Evolutionary conservation across 148 eudicot species (phyloP).

Genomic region (Chenopodium album): DNA sequence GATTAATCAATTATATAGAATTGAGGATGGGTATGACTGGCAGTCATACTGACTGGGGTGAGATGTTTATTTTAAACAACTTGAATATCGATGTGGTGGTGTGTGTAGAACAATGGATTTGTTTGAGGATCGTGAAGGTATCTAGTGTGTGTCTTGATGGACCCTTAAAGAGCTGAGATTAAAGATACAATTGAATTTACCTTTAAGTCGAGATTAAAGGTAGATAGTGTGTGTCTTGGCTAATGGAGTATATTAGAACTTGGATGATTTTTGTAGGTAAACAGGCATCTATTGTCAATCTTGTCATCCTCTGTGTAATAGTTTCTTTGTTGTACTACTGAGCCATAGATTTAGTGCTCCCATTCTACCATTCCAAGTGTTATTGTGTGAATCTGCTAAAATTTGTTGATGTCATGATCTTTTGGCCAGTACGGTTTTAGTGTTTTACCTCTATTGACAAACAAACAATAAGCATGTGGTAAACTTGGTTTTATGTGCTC

Average conservation of each 20-base stretch:
- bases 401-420: neutral
- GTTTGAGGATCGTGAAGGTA: neutral
- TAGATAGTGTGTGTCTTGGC: no score
- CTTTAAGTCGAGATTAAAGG: no score
- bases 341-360: neutral
- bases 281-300: no score
- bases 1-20: neutral
- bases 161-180: neutral
- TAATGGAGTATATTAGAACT: no score
- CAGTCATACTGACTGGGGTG: neutral
- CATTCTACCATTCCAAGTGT: neutral
- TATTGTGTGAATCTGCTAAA: neutral
- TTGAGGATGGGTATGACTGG: neutral
- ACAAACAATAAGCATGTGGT: neutral
- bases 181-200: no score
- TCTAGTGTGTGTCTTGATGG: neutral
- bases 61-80: neutral
- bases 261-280: no score
- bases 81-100: no score
- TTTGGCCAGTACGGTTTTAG: neutral
- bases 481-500: no score
- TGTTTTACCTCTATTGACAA: neutral
- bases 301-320: neutral
- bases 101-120: neutral
- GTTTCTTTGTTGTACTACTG: neutral